These are phyloP conservation scores for Priceomyces carsonii DNA, from an alignment of 805 yeast species.

Conservation along the genomic window DNA sequence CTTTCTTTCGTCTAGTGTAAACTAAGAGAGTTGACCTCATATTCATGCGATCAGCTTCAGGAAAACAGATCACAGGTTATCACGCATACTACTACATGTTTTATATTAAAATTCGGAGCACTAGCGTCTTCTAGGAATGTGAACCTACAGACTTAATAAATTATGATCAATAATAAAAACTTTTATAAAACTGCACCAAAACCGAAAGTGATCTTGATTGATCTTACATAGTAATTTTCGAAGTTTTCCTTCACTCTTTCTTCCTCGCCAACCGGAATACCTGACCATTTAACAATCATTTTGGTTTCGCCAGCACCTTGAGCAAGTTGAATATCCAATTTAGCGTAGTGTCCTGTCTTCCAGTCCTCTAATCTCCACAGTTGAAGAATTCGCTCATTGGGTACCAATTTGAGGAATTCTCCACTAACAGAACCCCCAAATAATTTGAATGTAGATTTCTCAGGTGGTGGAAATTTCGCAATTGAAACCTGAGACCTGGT, in stretches of 20 bases:
- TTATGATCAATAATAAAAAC: no score
- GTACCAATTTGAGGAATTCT: constrained; percentile 58
- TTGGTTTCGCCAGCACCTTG: constrained; percentile 86
- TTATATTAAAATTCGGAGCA: no score
- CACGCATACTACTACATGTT: no score
- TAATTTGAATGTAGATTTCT: constrained; percentile 63
- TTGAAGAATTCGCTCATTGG: constrained; percentile 62
- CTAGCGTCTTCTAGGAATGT: no score
- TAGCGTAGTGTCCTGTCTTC: constrained; percentile 82
- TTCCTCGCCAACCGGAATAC: constrained; percentile 95
- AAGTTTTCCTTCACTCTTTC: constrained; percentile 83
- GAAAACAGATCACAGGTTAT: no score
- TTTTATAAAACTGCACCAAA: constrained; percentile 85
- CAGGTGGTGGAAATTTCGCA: constrained; percentile 47
- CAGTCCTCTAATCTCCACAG: constrained; percentile 88
- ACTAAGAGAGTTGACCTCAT: no score
- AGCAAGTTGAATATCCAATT: constrained; percentile 61
- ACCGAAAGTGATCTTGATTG: constrained; percentile 91
- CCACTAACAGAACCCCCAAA: constrained; percentile 91
- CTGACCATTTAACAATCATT: constrained; percentile 74
- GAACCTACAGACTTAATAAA: no score
- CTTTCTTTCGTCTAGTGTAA: no score
- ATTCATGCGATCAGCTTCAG: no score
- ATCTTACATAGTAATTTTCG: constrained; percentile 83
- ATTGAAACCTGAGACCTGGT: constrained; percentile 70